Percentiles rank a stretch among this genome's conserved stretches.
Conservation (phyloP, 2,329 filamentous ascomycete genomes). For the Zymoseptoria passerinii region DNA sequence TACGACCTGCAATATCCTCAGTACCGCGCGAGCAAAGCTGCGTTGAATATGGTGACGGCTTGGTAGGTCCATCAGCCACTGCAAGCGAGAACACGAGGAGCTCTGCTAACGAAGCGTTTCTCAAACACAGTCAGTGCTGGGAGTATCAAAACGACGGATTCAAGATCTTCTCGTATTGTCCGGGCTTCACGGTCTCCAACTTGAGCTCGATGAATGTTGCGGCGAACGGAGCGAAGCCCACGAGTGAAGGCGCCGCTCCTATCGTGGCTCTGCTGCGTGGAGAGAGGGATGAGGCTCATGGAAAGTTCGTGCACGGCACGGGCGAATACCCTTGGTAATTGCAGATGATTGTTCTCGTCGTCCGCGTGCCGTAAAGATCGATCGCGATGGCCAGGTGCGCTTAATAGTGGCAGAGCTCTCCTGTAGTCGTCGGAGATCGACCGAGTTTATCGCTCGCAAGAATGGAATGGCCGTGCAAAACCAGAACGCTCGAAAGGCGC, state of each 20-base stretch:
- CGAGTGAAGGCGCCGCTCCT: slow-evolving; percentile 27
- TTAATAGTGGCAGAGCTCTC: not conserved
- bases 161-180: slow-evolving; percentile 34
- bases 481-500: too few relatives aligned
- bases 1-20: slow-evolving; percentile 23
- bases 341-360: not conserved
- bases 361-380: not conserved
- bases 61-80: slow-evolving; percentile 3
- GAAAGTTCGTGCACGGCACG: slow-evolving; percentile 5
- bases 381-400: not conserved
- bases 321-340: slow-evolving; percentile 10
- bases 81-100: not conserved
- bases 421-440: too few relatives aligned
- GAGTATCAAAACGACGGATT: slow-evolving; percentile 22
- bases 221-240: slow-evolving; percentile 31
- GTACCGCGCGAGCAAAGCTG: slow-evolving; percentile 33
- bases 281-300: slow-evolving; percentile 28
- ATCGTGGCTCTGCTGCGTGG: slow-evolving; percentile 33
- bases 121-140: slow-evolving; percentile 12
- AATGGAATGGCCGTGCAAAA: too few relatives aligned
- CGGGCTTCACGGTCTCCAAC: slow-evolving; percentile 32
- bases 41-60: slow-evolving; percentile 34
- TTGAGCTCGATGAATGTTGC: slow-evolving; percentile 27
- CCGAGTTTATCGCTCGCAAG: too few relatives aligned
- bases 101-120: not conserved